A percentile compares a stretch with the other conserved stretches of the same genome.
phyloP scores from a whole-genome alignment of 768 basidiomycete species.

The Hypholoma sublateritium region DNA sequence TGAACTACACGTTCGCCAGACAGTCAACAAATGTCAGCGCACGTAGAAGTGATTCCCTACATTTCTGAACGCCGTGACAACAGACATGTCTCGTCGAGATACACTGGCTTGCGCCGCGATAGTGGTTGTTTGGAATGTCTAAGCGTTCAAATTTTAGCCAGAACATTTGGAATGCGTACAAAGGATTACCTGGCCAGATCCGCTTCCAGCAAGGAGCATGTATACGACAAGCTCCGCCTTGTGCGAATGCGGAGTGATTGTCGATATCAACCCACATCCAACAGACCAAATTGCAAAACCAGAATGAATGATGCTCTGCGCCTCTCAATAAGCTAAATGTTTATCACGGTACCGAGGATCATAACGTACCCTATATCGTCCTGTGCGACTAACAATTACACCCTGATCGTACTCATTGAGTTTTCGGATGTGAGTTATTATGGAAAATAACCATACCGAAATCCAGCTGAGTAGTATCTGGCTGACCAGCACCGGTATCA shows the following conservation, averaged over 20 bases:
- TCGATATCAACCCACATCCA: constrained; percentile 70
- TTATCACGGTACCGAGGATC: neutral
- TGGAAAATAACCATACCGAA: constrained; percentile 34
- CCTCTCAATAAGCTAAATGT: neutral
- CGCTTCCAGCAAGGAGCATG: constrained; percentile 59
- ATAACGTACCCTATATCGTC: constrained; percentile 52
- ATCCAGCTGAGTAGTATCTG: constrained; percentile 61
- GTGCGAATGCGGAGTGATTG: constrained; percentile 47
- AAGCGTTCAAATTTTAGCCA: neutral
- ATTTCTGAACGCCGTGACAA: constrained; percentile 69
- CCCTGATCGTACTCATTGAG: constrained; percentile 37
- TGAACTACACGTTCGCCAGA: constrained; percentile 42
- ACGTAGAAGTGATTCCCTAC: constrained; percentile 27
- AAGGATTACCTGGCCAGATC: constrained; percentile 54
- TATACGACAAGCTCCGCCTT: constrained; percentile 55
- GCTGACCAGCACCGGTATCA: constrained; percentile 67
- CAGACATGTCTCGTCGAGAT: constrained; percentile 69
- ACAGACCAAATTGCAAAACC: constrained; percentile 73
- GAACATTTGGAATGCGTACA: neutral
- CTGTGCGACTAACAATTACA: constrained; percentile 60
- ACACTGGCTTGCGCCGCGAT: constrained; percentile 77
- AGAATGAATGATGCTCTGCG: constrained; percentile 53
- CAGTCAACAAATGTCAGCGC: neutral
- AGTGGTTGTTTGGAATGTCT: constrained; percentile 65
- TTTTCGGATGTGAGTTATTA: neutral